phyloP scores from a whole-genome alignment of 2,329 filamentous ascomycete species.

The Tolypocladium tundrense region DNA sequence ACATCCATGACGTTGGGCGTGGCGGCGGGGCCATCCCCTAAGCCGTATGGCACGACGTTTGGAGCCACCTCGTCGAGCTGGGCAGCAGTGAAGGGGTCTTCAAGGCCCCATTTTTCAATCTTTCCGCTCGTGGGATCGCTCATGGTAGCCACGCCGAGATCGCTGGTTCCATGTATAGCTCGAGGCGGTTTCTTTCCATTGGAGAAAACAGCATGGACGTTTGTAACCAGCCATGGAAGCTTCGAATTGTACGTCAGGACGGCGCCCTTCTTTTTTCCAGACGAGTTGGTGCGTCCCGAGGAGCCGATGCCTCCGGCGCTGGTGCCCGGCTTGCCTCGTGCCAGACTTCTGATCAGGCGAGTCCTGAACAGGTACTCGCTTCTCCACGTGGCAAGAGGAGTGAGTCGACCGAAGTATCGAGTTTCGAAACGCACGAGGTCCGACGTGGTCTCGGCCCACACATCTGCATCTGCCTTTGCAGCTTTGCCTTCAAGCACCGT shows the following conservation, averaged over 20 bases:
- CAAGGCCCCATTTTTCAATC: conserved; percentile 71
- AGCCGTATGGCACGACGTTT: conserved; percentile 63
- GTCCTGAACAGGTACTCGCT: conserved; percentile 91
- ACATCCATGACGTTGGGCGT: conserved; percentile 84
- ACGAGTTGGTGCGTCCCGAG: conserved; percentile 35
- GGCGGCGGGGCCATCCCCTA: conserved; percentile 69
- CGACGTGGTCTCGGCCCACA: conserved; percentile 33
- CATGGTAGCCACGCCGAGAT: conserved; percentile 65
- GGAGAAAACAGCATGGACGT: conserved; percentile 67
- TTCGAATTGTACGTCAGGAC: conserved; percentile 81
- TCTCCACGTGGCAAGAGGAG: conserved; percentile 79
- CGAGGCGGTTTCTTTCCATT: conserved; percentile 63
- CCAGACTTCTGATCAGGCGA: conserved; percentile 68
- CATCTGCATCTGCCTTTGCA: conserved; percentile 22
- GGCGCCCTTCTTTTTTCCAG: conserved; percentile 57
- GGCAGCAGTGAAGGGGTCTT: conserved; percentile 62
- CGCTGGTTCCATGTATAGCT: conserved; percentile 74
- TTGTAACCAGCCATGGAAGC: conserved; percentile 67
- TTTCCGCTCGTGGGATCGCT: conserved; percentile 72
- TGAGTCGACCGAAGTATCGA: conserved; percentile 74
- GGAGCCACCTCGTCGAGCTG: conserved; percentile 73
- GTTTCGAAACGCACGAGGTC: conserved; percentile 58
- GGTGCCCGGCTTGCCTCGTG: conserved; percentile 67
- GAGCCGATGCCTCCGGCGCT: conserved; percentile 39
- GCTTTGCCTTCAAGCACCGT: conserved; percentile 24